Evolutionary conservation across 1,284 basidiomycete species (phyloP).

Genomic region (Heterobasidion irregulare): DNA sequence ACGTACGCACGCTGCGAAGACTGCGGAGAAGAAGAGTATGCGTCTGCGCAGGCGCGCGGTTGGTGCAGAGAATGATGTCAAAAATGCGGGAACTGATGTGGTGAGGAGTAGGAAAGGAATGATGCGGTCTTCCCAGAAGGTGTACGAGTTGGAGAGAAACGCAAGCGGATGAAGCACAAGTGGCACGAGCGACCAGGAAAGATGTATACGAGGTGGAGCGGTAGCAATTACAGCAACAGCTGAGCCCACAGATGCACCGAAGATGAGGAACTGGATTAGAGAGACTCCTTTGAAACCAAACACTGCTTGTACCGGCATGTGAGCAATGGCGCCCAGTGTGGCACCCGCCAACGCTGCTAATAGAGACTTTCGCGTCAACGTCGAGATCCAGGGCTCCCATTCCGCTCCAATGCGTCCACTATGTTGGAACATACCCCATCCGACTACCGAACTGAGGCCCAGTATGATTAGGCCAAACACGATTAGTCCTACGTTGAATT

Average conservation of each 20-base stretch:
- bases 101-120: constrained; percentile 69
- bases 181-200: constrained; percentile 34
- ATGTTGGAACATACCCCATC: constrained; percentile 39
- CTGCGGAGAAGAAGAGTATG: constrained; percentile 61
- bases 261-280: constrained; percentile 34
- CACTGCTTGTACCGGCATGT: constrained; percentile 23
- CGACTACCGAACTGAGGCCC: constrained; percentile 34
- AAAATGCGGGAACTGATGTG: constrained; percentile 48
- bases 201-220: constrained; percentile 19
- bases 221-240: constrained; percentile 30
- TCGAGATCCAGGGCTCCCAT: constrained; percentile 30
- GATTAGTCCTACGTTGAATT: constrained; percentile 83
- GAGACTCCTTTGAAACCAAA: constrained; percentile 31
- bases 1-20: constrained; percentile 67
- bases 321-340: constrained; percentile 29
- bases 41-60: constrained; percentile 64
- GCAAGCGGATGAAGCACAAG: constrained; percentile 62
- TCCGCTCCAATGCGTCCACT: constrained; percentile 26
- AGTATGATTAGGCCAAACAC: constrained; percentile 53
- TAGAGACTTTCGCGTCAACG: constrained; percentile 16
- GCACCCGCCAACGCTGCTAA: constrained; percentile 31
- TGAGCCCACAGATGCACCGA: constrained; percentile 31
- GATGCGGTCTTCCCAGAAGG: constrained; percentile 91
- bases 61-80: constrained; percentile 59
- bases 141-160: constrained; percentile 90